Conservation (phyloP, 2,329 filamentous ascomycete genomes). For the Pseudopyricularia javanii region DNA sequence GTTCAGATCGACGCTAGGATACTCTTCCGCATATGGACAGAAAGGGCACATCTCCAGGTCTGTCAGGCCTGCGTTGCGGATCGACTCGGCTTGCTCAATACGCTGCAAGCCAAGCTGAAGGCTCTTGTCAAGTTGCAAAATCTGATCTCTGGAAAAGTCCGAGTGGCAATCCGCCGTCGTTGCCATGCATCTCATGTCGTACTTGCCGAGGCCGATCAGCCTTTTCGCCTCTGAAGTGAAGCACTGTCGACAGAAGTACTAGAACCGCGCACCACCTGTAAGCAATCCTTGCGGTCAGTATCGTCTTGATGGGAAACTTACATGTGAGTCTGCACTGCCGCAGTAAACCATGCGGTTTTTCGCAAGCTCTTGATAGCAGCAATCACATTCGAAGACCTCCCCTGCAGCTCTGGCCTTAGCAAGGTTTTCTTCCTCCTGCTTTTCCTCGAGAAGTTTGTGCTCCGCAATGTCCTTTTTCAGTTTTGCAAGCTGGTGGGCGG, state of each 20-base stretch:
- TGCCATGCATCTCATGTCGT: conserved; percentile 60
- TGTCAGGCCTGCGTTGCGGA: conserved; percentile 59
- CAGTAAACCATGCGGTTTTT: conserved; percentile 60
- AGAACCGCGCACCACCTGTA: neutral
- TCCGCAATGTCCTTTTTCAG: conserved; percentile 11
- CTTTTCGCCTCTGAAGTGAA: conserved; percentile 52
- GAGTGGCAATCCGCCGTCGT: conserved; percentile 47
- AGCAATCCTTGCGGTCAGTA: neutral
- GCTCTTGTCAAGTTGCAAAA: conserved; percentile 45
- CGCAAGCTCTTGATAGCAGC: conserved; percentile 58
- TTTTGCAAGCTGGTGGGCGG: conserved; percentile 18
- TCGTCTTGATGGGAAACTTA: conserved; percentile 10
- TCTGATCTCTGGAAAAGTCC: conserved; percentile 43
- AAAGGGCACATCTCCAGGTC: conserved; percentile 68
- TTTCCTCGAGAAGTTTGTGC: conserved; percentile 14
- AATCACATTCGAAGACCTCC: conserved; percentile 54
- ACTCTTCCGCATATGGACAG: conserved; percentile 69
- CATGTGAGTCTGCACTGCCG: conserved; percentile 40
- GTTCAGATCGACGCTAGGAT: conserved; percentile 52
- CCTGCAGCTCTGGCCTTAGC: conserved; percentile 30
- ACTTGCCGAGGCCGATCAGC: conserved; percentile 57
- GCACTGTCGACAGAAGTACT: conserved; percentile 60
- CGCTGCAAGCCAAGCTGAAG: conserved; percentile 51
- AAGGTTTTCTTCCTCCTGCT: conserved; percentile 27
- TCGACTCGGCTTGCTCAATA: conserved; percentile 57